Percentiles rank a stretch among this genome's conserved stretches.
Evolutionary conservation across 2,329 filamentous ascomycete species (phyloP).

Genomic region (Fonsecaea pugnacius): DNA sequence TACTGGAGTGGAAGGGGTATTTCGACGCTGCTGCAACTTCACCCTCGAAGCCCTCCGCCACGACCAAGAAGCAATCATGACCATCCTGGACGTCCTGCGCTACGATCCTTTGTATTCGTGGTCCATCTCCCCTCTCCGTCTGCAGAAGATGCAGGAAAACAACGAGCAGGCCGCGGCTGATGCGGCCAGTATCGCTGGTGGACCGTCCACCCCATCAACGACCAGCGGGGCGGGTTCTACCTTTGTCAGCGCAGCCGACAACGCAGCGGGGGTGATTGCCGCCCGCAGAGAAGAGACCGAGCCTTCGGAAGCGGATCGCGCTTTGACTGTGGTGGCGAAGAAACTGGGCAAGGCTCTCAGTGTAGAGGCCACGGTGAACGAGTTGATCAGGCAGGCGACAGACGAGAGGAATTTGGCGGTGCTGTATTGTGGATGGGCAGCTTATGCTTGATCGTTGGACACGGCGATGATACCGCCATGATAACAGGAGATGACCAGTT

Average conservation of each 20-base stretch:
- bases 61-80: constrained; percentile 97
- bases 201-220: constrained; percentile 38
- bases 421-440: constrained; percentile 73
- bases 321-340: constrained; percentile 90
- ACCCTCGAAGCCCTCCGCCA: constrained; percentile 93
- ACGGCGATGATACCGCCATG: neutral
- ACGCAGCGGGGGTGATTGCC: constrained; percentile 10
- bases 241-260: neutral
- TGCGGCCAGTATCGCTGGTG: constrained; percentile 22
- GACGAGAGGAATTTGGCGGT: constrained; percentile 92
- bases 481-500: neutral
- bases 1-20: constrained; percentile 92
- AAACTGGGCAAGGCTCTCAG: constrained; percentile 94
- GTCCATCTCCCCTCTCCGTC: constrained; percentile 76
- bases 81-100: constrained; percentile 93
- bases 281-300: constrained; percentile 53
- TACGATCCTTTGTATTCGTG: constrained; percentile 97
- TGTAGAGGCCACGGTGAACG: constrained; percentile 92
- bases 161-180: constrained; percentile 49
- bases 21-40: constrained; percentile 97
- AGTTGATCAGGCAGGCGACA: constrained; percentile 92
- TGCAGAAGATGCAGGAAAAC: constrained; percentile 68
- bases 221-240: constrained; percentile 35
- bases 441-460: constrained; percentile 47
- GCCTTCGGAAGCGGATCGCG: constrained; percentile 82